Conservation (phyloP, 768 basidiomycete genomes). For the Boletus rubropictus region DNA sequence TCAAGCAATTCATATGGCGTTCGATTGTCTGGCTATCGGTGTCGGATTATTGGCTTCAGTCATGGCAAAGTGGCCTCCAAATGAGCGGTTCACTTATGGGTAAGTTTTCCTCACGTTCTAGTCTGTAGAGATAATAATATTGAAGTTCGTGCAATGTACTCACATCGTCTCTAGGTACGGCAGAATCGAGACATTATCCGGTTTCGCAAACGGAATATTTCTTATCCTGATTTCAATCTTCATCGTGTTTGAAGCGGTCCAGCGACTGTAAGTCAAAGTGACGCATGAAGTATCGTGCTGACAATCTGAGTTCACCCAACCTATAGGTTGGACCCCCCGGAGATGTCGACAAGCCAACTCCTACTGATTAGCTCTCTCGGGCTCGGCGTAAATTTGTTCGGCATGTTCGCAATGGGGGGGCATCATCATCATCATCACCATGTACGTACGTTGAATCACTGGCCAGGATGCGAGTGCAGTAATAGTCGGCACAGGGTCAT, state of each 20-base stretch:
- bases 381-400: slow-evolving; percentile 90
- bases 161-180: slow-evolving; percentile 59
- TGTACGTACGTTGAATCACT: slow-evolving; percentile 37
- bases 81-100: slow-evolving; percentile 95
- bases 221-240: slow-evolving; percentile 92
- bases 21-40: slow-evolving; percentile 96
- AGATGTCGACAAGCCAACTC: slow-evolving; percentile 95
- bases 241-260: slow-evolving; percentile 96
- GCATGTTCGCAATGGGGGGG: slow-evolving; percentile 98
- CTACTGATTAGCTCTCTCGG: slow-evolving; percentile 86
- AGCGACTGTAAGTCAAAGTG: slow-evolving; percentile 61
- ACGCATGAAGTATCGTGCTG: slow-evolving; percentile 18
- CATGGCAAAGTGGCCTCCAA: slow-evolving; percentile 97
- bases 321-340: slow-evolving; percentile 81
- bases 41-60: slow-evolving; percentile 94
- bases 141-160: background rate
- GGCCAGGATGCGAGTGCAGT: background rate
- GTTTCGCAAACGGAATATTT: slow-evolving; percentile 97
- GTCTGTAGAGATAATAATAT: background rate
- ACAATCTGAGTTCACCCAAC: background rate
- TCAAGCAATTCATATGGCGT: slow-evolving; percentile 97
- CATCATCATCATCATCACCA: slow-evolving; percentile 77
- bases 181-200: slow-evolving; percentile 94
- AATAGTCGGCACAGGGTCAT: slow-evolving; percentile 15
- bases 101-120: slow-evolving; percentile 30